Percentiles rank a stretch among this genome's conserved stretches.
Conservation (phyloP, 2,329 filamentous ascomycete genomes). For the Penicillium sp. region DNA sequence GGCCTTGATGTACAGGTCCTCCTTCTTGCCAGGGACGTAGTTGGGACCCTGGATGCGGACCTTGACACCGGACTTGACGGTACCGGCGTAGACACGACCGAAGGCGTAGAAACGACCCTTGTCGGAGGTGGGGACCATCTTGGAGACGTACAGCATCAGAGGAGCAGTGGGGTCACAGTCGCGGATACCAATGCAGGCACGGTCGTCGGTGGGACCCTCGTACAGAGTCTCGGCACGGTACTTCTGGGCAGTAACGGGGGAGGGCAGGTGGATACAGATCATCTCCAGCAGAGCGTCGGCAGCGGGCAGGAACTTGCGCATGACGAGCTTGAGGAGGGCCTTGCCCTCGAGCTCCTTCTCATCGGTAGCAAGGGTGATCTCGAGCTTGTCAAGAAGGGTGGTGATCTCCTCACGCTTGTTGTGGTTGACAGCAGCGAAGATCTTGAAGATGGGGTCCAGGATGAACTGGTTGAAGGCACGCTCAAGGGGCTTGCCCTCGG, state of each 20-base stretch:
- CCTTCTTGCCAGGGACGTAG: constrained; percentile 97
- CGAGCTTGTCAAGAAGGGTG: constrained; percentile 82
- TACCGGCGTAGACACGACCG: constrained; percentile 99
- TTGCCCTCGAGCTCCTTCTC: constrained; percentile 96
- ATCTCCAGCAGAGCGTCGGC: constrained; percentile 98
- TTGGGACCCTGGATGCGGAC: constrained; percentile 99
- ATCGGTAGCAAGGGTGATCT: constrained; percentile 80
- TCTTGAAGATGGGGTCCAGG: constrained; percentile 98
- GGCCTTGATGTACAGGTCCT: constrained; percentile 98
- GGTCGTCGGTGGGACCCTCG: constrained; percentile 92
- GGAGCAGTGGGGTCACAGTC: constrained; percentile 97
- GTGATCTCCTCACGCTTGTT: constrained; percentile 92
- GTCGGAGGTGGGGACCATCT: constrained; percentile 99
- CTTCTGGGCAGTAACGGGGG: constrained; percentile 88
- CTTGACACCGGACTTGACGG: constrained; percentile 94
- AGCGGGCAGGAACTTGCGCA: constrained; percentile 97
- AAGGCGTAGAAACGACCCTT: constrained; percentile 99
- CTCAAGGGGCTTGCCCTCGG: constrained; percentile 86
- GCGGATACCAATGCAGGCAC: constrained; percentile 90
- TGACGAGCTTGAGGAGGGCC: constrained; percentile 93
- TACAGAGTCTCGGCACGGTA: constrained; percentile 99
- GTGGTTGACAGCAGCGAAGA: constrained; percentile 95
- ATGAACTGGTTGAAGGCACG: constrained; percentile 99
- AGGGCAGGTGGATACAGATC: constrained; percentile 99
- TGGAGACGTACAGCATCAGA: constrained; percentile 99